Evolutionary conservation across 2,329 filamentous ascomycete genomes (phyloP), one percentile per base, ranked within the genome.

Genomic region (Colletotrichum siamense): DNA sequence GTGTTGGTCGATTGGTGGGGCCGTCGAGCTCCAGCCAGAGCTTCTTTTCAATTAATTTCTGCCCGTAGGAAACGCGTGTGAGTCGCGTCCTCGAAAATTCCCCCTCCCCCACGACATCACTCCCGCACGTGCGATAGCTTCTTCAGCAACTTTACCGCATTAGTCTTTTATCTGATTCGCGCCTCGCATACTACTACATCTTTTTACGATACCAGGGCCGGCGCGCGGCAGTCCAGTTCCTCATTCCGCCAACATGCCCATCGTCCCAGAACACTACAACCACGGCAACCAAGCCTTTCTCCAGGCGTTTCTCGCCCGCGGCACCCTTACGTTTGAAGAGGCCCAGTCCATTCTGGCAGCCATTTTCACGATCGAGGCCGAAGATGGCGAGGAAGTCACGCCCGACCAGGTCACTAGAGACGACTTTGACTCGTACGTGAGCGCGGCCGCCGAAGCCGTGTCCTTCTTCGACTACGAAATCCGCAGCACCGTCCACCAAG

Each of bases 381-480:
- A 79, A 1, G 80, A 79, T 26, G 80, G 81, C 34, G 80, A 87
- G 57, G 83, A 87, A 61, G 84, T 91, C 64, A 85, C 89, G 6
- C 84, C 91, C 10, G 89, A 91, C 68, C 91, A 96, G 77, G 88
- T 99, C 49, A 94, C 92, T 0, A 85, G 92, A 77, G 91, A 92
- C 18, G 91, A 94, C 73, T 91, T 99, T 79, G 86, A 90, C 26
- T 89, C 91, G 12, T 95, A 94, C 83, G 89, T 99, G 73, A 87
- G 91, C 69, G 90, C 90, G 26, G 92, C 95, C 34, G 95, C 96
- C 80, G 88, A 91, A 59, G 92, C 92, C 26, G 91, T 98, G 64
- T 94, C 94, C 0, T 89, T 92, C 10, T 95, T 98, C 82, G 96
- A 99, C 86, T 93, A 96, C 79, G 96, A 98, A 84, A 95, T 99